These are phyloP conservation scores for Meira miltonrushii DNA, from an alignment of 1,284 basidiomycete genomes.

Conservation along the genomic window DNA sequence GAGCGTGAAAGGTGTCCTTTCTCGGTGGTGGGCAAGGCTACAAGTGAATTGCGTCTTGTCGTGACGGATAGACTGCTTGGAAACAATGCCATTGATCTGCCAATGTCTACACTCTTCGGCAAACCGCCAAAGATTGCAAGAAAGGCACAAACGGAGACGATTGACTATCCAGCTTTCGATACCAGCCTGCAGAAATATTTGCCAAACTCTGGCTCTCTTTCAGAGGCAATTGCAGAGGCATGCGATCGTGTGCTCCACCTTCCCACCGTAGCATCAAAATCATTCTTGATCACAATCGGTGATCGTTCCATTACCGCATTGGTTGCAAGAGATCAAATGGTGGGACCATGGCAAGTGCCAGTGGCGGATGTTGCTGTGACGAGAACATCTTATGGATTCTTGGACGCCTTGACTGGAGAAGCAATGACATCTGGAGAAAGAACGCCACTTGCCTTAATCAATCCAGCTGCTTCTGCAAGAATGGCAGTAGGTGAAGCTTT, in stretches of 20 bases:
- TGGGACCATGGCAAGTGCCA: slow-evolving; percentile 96
- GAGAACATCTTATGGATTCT: slow-evolving; percentile 86
- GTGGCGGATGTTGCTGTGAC: slow-evolving; percentile 97
- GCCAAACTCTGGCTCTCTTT: slow-evolving; percentile 35
- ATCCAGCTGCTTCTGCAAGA: slow-evolving; percentile 79
- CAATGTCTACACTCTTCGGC: slow-evolving; percentile 93
- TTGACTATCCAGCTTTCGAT: slow-evolving; percentile 65
- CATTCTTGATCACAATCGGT: slow-evolving; percentile 97
- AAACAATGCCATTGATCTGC: slow-evolving; percentile 76
- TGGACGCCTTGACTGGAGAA: slow-evolving; percentile 67
- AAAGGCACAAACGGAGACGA: slow-evolving; percentile 61
- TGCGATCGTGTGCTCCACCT: slow-evolving; percentile 74
- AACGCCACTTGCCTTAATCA: slow-evolving; percentile 82
- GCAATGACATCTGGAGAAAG: slow-evolving; percentile 98
- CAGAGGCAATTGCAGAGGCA: slow-evolving; percentile 39
- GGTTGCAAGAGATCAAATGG: slow-evolving; percentile 95
- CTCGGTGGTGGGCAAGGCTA: slow-evolving; percentile 83
- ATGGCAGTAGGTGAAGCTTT: slow-evolving; percentile 95
- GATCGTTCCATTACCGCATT: slow-evolving; percentile 91
- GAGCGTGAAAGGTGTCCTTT: slow-evolving; percentile 86
- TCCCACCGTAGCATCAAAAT: slow-evolving; percentile 88
- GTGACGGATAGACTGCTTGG: slow-evolving; percentile 81
- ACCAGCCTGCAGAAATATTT: slow-evolving; percentile 66
- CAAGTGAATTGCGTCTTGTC: slow-evolving; percentile 67
- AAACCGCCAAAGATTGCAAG: slow-evolving; percentile 91